phyloP scores from a whole-genome alignment of 139 green algal genomes.

The Picochlorum sp. region DNA sequence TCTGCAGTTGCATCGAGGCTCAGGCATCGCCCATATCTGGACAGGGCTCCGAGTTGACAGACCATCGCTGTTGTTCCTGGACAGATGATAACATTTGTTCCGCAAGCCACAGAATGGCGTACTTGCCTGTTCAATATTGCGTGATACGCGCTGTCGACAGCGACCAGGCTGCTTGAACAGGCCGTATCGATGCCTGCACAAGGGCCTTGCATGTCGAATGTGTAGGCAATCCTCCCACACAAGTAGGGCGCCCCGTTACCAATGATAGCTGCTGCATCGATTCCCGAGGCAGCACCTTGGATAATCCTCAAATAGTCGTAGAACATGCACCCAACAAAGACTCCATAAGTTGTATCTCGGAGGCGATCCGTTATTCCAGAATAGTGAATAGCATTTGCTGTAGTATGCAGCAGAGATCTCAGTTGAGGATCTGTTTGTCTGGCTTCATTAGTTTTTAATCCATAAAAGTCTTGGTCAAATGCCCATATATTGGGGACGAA shows the following conservation, averaged over 20 bases:
- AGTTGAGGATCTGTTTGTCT: constrained; percentile 61
- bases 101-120: constrained; percentile 13
- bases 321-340: constrained; percentile 47
- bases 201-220: constrained; percentile 36
- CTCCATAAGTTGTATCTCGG: constrained; percentile 8
- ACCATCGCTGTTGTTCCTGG: constrained; percentile 16
- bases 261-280: constrained; percentile 16
- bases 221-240: constrained; percentile 40
- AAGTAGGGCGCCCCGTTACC: constrained; percentile 43
- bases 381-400: constrained; percentile 26
- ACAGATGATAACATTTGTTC: constrained; percentile 30
- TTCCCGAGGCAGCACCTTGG: background rate
- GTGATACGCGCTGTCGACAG: constrained; percentile 23
- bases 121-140: constrained; percentile 16
- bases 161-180: constrained; percentile 46
- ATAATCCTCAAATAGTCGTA: constrained; percentile 19
- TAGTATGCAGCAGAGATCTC: constrained; percentile 55
- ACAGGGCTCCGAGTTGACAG: constrained; percentile 36
- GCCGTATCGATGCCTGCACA: constrained; percentile 46
- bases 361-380: constrained; percentile 8
- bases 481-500: constrained; percentile 37
- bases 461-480: constrained; percentile 61
- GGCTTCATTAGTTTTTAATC: constrained; percentile 42
- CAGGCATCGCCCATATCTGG: constrained; percentile 38
- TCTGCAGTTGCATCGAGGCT: constrained; percentile 47